Evolutionary conservation across 108 stramenopile genomes (phyloP).

Genomic region (Fragilaria crotonensis): DNA sequence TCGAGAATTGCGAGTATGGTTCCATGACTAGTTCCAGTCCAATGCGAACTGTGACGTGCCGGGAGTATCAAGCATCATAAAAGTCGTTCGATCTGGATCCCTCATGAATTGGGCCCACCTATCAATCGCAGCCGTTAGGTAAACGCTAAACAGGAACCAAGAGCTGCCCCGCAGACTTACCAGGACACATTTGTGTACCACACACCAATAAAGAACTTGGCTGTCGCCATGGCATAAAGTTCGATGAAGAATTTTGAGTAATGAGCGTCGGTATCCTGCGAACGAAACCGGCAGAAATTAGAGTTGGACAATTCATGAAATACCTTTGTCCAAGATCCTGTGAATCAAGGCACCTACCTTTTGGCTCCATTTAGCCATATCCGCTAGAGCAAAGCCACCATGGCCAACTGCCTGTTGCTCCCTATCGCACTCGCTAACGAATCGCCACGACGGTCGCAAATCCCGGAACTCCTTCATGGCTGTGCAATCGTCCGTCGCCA

Average conservation of each 20-base stretch:
- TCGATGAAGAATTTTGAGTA: conserved; percentile 1
- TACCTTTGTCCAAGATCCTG: too few species aligned
- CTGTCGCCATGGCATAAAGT: neutral
- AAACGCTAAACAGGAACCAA: too few species aligned
- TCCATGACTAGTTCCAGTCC: neutral
- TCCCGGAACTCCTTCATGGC: neutral
- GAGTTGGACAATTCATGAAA: too few species aligned
- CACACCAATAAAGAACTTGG: neutral
- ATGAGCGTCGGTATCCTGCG: neutral
- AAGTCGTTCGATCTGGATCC: neutral
- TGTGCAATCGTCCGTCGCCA: neutral
- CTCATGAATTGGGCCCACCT: conserved; percentile 1
- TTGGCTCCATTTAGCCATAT: neutral
- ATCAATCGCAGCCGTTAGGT: too few species aligned
- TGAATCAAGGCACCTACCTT: neutral
- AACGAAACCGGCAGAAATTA: too few species aligned
- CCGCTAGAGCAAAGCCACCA: neutral
- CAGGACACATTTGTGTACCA: neutral
- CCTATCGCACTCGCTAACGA: neutral
- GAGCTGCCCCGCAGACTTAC: too few species aligned
- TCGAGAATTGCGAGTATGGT: too few species aligned
- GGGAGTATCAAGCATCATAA: neutral
- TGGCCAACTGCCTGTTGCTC: neutral
- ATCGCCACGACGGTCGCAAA: neutral
- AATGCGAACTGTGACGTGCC: neutral